Base-by-base conservation (phyloP, 345 rosid genomes). In the Noccaea caerulescens region DNA sequence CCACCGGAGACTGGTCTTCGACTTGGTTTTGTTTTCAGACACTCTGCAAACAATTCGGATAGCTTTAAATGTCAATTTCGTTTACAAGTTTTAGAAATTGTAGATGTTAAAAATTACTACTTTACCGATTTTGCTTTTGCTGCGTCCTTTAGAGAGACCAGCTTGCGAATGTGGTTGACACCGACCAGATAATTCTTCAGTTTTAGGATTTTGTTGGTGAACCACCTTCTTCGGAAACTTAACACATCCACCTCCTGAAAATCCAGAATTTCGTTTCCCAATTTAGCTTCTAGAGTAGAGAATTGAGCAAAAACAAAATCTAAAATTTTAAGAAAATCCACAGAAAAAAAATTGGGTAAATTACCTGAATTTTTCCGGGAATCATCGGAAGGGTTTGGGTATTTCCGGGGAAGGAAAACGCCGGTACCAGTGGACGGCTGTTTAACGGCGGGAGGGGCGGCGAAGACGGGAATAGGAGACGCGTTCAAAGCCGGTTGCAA, bases 381-480 rank as follows among this genome's bases (percentile, higher is more conserved):
- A 37, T 82, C 93, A 37, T 82, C 93, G 0, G 79, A 47, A 1
- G 85, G 79, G 20, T 80, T 72, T 32, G 77, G 73, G n/a, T 62
- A 66, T 49, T 76, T 79, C 10, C 88, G 87, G 49, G 98, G 98
- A 66, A 93, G 71, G 80, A 93, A 93, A 8, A 93, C 98, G 27
- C 97, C 97, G 14, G 98, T 93, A 6, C 98, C 98, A 1, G 85
- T 41, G 13, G 83, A 81, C 39, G 79, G 76, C 8, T 72, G 68
- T 69, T 75, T 87, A 11, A 57, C 76, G 4, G 74, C 66, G 51
- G 82, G 70, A 66, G 86, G 85, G 11, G 45, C 45, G 45, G 69
- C 33, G 56, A 10, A 63, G 36, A 47, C 76, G 58, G 59, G 66
- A 82, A 39, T 80, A 73, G 13, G 87, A 62, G 0, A 8, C 3